Evolutionary conservation across 257 asterid genomes (phyloP), one percentile per base, ranked within the genome.

Genomic region (Cynanchum wilfordii): DNA sequence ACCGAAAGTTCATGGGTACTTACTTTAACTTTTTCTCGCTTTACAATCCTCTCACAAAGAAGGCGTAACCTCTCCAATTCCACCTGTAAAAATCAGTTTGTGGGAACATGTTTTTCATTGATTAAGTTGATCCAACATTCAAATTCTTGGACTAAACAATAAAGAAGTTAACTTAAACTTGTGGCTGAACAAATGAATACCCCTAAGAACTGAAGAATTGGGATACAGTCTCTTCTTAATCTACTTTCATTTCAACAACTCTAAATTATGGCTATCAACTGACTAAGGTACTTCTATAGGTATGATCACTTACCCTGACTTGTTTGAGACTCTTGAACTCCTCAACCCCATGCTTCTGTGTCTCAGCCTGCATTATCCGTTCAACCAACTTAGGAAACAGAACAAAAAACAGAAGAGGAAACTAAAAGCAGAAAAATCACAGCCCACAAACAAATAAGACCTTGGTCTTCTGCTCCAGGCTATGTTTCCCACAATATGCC

Each of bases 1-100:
- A 42, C 40, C 51, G 72, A 68, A 12, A 24, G 20, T 58, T 24
- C 49, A 22, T 11, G 30, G 40, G 64, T n/a, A 63, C 90, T 83
- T 89, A 92, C 99, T 81, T 95, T 95, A 87, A 90, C 75, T 82
- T 95, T 95, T 88, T 95, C 99, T 77, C 99, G 75, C 81, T 87
- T 95, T 73, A 86, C 83, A 73, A 95, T 89, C 85, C 99, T 89
- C 77, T 95, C 99, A 68, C 99, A 95, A 66, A 95, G 89, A 78
- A 95, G 98, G 11, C 99, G 98, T 79, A 95, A 75, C 72, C 95
- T 89, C 89, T 95, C 99, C 87, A 95, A 79, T 82, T 95, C 99
- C 76, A 92, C 99, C 99, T 95, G 82, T 38, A 85, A 22, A 47
- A 73, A 62, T 59, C 75, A 72, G 36, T 27, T 59, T 8, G 69